Conservation (phyloP, 1,284 basidiomycete species). For the Ustilago tritici region DNA sequence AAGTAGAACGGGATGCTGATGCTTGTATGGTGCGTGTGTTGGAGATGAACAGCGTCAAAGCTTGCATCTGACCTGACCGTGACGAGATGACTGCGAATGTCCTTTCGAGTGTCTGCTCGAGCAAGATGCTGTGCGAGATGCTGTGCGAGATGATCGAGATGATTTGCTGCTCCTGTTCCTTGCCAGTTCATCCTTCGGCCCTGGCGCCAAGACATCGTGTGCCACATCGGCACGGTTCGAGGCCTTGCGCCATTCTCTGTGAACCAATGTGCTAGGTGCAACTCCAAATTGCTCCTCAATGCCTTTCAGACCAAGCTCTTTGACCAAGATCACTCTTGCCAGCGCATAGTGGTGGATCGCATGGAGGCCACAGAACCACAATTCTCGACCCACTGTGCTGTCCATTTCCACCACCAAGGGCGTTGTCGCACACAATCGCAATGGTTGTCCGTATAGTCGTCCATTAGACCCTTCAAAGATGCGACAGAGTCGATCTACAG, state of each 20-base stretch:
- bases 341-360: conserved; percentile 67
- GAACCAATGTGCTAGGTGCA: conserved; percentile 62
- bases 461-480: conserved; percentile 42
- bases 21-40: conserved; percentile 5
- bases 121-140: background rate
- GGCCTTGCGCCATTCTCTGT: conserved; percentile 47
- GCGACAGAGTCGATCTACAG: conserved; percentile 29
- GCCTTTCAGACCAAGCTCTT: conserved; percentile 51
- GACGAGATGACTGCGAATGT: conserved; percentile 7
- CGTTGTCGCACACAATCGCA: conserved; percentile 59
- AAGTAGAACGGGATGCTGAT: background rate
- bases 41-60: conserved; percentile 3
- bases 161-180: background rate
- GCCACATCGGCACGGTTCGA: conserved; percentile 26
- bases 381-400: conserved; percentile 48
- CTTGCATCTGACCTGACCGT: conserved; percentile 22
- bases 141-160: background rate
- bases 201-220: conserved; percentile 20
- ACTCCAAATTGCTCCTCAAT: conserved; percentile 63
- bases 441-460: conserved; percentile 28
- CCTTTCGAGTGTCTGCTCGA: conserved; percentile 13
- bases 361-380: conserved; percentile 66
- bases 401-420: conserved; percentile 56
- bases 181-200: conserved; percentile 13
- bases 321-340: conserved; percentile 58